These are phyloP conservation scores for Albatrellus ellisii DNA, from an alignment of 768 basidiomycete genomes.

Conservation along the genomic window DNA sequence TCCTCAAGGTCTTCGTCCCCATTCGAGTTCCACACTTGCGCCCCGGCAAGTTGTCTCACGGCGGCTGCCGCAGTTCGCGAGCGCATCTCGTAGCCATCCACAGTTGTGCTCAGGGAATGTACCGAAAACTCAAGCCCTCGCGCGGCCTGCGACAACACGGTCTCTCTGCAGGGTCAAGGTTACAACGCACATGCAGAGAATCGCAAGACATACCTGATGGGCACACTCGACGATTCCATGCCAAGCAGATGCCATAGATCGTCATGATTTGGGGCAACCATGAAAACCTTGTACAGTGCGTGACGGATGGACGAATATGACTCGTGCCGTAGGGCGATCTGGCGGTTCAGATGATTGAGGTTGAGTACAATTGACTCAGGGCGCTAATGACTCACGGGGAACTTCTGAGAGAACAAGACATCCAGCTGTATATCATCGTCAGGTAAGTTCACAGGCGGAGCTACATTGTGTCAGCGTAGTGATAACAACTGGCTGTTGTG, in stretches of 20 bases:
- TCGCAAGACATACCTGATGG: slow-evolving; percentile 17
- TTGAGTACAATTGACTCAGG: slow-evolving; percentile 1
- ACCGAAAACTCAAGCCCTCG: slow-evolving; percentile 33
- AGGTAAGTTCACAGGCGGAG: slow-evolving; percentile 5
- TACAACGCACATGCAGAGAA: background rate
- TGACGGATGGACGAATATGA: slow-evolving; percentile 28
- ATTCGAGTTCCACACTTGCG: background rate
- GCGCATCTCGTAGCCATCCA: slow-evolving; percentile 31
- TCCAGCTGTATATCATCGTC: slow-evolving; percentile 14
- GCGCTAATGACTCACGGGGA: slow-evolving; percentile 15
- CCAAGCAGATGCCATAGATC: slow-evolving; percentile 18
- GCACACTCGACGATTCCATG: slow-evolving; percentile 9
- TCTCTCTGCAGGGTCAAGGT: no score
- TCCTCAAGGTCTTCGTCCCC: background rate
- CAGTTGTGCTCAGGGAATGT: slow-evolving; percentile 36
- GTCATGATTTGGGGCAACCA: slow-evolving; percentile 14
- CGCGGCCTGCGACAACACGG: slow-evolving; percentile 25
- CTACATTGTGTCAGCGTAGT: background rate
- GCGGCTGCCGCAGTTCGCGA: background rate
- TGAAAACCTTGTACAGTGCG: slow-evolving; percentile 26
- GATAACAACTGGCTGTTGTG: no score
- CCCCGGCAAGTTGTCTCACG: background rate
- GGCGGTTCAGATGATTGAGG: slow-evolving; percentile 18
- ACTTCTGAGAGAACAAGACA: slow-evolving; percentile 18
- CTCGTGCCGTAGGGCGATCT: slow-evolving; percentile 21